These are phyloP conservation scores for Aristolochia contorta DNA, from an alignment of 164 flowering plant species.

Conservation along the genomic window DNA sequence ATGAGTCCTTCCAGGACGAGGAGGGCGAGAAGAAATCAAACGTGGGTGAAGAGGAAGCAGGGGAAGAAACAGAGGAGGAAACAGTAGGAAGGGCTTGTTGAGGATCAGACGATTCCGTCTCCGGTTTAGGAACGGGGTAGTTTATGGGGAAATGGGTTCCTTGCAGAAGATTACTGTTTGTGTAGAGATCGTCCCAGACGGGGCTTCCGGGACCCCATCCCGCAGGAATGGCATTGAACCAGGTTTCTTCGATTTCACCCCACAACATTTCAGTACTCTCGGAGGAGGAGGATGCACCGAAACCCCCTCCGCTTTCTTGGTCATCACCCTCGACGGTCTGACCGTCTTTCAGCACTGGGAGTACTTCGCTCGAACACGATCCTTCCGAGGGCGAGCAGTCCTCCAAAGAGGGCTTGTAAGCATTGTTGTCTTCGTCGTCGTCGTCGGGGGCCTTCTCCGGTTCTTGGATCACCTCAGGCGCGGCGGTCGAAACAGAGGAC, in stretches of 20 bases:
- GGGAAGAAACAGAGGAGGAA: constrained; percentile 10
- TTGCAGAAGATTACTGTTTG: constrained; percentile 29
- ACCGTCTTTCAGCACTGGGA: too few species aligned
- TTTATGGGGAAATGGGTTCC: constrained; percentile 21
- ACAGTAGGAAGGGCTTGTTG: not conserved
- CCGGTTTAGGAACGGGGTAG: constrained; percentile 19
- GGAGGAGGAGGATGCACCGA: constrained; percentile 4
- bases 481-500: not conserved
- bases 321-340: not conserved
- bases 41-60: constrained; percentile 15
- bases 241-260: constrained; percentile 68
- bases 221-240: constrained; percentile 61
- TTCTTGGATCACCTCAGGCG: too few species aligned
- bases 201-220: constrained; percentile 87
- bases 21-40: constrained; percentile 14
- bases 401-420: not conserved
- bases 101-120: constrained; percentile 2
- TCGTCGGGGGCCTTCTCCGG: too few species aligned
- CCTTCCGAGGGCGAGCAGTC: constrained; percentile 17
- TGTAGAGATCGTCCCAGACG: constrained; percentile 74
- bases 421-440: not conserved
- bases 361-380: constrained; percentile 23
- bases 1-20: not conserved
- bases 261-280: constrained; percentile 39
- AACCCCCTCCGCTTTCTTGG: constrained; percentile 8